Evolutionary conservation across 2,329 filamentous ascomycete genomes (phyloP), one percentile per base, ranked within the genome.

Genomic region (Colletotrichum sublineola): DNA sequence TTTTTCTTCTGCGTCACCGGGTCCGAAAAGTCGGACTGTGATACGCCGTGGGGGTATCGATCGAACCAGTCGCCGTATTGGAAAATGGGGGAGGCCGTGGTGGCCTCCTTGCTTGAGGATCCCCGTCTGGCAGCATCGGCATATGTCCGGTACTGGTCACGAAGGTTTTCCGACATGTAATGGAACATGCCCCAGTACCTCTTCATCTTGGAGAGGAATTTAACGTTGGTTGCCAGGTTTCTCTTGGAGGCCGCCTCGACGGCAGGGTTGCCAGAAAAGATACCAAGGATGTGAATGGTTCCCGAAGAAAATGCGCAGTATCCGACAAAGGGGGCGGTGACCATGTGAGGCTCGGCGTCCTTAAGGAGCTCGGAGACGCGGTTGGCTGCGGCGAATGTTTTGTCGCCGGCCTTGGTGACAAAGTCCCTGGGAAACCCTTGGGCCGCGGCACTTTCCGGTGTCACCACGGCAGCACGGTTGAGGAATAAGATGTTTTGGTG

Each of bases 21-120:
- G 75, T 96, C 94, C 77, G 94, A 91, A 81, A 94, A 96, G 78
- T 97, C 94, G 1, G 91, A 88, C 73, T 94, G 91, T 4, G 94
- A 94, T 20, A 98, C 94, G 2, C 96, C 96, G 77, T 97, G 93
- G 0, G 96, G 96, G 79, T 98, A 98, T 75, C 93, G 90, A 79
- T 96, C 93, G 78, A 98, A 98, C 96, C 96, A 98, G 82, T 98
- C 96, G 63, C 95, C 95, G 77, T 98, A 98, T 78, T 98, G 96
- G 81, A 97, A 95, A 77, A 98, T 93, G 11, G 88, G 87, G 7
- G 89, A 87, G 6, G 88, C 82, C 11, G 84, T 81, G 18, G 86
- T 83, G 55, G 84, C 83, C 66, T 87, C 83, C 68, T 81, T 80
- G 72, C 83, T 80, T 74, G 86, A 81, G n/a, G 86, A 86, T 12